phyloP scores from a whole-genome alignment of 495 filamentous ascomycete genomes.

The Tuber calosporum region DNA sequence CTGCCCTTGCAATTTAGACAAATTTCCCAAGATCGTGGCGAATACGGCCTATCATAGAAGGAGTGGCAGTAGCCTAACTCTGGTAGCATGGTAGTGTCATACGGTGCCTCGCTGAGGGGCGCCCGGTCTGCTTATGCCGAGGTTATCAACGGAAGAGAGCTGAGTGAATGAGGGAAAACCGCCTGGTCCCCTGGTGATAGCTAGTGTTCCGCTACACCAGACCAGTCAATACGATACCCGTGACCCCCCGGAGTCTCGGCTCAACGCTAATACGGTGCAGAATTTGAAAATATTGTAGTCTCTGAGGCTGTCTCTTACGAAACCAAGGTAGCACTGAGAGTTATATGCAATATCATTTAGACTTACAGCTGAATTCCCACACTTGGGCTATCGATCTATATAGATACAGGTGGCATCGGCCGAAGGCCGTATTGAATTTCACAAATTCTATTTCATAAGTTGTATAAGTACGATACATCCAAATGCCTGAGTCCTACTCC shows the following conservation, averaged over 20 bases:
- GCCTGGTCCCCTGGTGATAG: not conserved
- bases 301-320: too few species aligned
- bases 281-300: too few species aligned
- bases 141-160: not conserved
- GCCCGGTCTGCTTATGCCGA: not conserved
- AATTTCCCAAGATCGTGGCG: not conserved
- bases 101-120: not conserved
- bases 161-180: not conserved
- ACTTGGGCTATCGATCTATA: too few species aligned
- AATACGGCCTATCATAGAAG: not conserved
- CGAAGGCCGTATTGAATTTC: too few species aligned
- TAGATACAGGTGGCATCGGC: too few species aligned
- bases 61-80: not conserved
- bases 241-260: not conserved
- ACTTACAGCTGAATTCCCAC: too few species aligned
- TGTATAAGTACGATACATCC: too few species aligned
- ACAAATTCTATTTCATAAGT: too few species aligned
- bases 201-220: not conserved
- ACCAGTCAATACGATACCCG: not conserved
- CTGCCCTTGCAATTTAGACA: not conserved
- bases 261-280: not conserved
- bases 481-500: too few species aligned
- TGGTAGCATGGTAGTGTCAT: too few species aligned
- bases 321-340: too few species aligned
- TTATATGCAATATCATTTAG: too few species aligned